These are phyloP conservation scores for Cadophora gregata DNA, from an alignment of 2,329 filamentous ascomycete species.

Conservation along the genomic window DNA sequence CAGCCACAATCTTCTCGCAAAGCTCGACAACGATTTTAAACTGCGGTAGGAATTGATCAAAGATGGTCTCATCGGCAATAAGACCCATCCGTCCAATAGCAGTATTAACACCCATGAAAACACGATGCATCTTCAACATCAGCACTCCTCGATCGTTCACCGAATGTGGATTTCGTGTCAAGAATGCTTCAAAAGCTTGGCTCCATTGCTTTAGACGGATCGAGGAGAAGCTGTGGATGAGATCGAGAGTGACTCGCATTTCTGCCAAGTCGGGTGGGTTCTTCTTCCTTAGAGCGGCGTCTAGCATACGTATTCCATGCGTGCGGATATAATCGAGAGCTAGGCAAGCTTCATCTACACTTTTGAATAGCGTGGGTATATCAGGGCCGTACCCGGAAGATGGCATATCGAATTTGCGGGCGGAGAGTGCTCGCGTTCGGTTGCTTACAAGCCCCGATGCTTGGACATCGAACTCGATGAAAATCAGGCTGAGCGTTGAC, in stretches of 20 bases:
- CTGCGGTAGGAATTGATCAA: conserved; percentile 21
- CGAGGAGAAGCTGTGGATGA: conserved; percentile 5
- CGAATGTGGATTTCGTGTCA: neutral
- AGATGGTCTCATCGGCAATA: conserved; percentile 2
- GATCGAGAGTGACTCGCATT: neutral
- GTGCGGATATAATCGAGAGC: conserved; percentile 8
- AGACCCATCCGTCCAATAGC: conserved; percentile 19
- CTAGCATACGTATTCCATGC: neutral
- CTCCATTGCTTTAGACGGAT: conserved; percentile 1
- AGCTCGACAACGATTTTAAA: conserved; percentile 18
- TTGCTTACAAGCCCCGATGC: neutral
- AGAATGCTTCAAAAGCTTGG: neutral
- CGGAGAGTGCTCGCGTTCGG: neutral
- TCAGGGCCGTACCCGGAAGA: neutral
- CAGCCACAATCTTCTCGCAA: neutral
- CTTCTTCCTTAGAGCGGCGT: conserved; percentile 8
- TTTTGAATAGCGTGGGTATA: neutral
- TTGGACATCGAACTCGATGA: conserved; percentile 12
- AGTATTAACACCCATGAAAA: conserved; percentile 24
- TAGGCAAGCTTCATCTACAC: neutral
- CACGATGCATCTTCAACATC: conserved; percentile 17
- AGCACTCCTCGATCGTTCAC: neutral
- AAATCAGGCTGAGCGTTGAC: neutral
- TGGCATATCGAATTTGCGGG: conserved; percentile 12
- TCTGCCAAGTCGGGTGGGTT: neutral